phyloP scores from a whole-genome alignment of 1,139 yeast genomes.

The Yamadazyma triangularis region DNA sequence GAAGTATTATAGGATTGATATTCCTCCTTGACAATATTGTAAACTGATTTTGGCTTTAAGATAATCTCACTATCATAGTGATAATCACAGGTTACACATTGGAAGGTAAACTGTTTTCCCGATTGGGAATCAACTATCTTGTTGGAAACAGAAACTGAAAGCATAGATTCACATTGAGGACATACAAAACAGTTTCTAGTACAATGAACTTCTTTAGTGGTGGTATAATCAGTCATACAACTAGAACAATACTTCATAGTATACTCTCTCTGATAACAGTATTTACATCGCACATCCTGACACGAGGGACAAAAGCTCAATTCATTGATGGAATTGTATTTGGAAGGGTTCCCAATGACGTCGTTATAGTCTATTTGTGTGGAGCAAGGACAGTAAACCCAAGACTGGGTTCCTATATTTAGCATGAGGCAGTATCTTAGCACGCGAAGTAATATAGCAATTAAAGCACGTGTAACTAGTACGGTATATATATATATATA shows the following conservation, averaged over 20 bases:
- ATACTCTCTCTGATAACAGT: constrained; percentile 21
- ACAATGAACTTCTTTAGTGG: constrained; percentile 21
- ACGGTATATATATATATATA: no score
- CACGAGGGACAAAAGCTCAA: constrained; percentile 39
- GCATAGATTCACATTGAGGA: constrained; percentile 28
- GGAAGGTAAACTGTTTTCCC: constrained; percentile 33
- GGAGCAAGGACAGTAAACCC: constrained; percentile 9
- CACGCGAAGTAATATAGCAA: no score
- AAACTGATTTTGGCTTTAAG: constrained; percentile 32
- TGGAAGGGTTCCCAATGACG: constrained; percentile 1
- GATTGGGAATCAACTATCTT: constrained; percentile 10
- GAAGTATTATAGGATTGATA: constrained; percentile 1
- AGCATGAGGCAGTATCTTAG: no score
- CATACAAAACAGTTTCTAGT: constrained; percentile 38
- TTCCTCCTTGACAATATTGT: constrained; percentile 22
- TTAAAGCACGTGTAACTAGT: no score
- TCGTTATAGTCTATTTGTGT: constrained; percentile 1
- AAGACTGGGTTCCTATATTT: not conserved
- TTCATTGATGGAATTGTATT: constrained; percentile 11
- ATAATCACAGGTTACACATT: constrained; percentile 29
- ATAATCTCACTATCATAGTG: constrained; percentile 24
- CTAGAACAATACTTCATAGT: constrained; percentile 32
- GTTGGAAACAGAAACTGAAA: constrained; percentile 23
- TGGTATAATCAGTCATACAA: constrained; percentile 33
- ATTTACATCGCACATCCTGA: constrained; percentile 23